phyloP scores from a whole-genome alignment of 179 eudicot species.

The Beta lomatogona region DNA sequence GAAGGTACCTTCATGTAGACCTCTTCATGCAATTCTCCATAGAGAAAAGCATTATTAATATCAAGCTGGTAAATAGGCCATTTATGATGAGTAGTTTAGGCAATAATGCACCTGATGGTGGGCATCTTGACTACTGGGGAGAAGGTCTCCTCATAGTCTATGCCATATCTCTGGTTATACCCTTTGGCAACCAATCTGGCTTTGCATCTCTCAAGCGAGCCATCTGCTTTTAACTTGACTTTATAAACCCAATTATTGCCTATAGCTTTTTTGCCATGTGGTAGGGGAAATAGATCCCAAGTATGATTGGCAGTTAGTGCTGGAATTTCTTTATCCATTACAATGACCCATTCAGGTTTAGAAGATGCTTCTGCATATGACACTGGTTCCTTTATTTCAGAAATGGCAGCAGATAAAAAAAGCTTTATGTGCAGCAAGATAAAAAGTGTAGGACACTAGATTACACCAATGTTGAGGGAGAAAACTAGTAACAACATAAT shows the following conservation, averaged over 20 bases:
- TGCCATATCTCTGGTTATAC: not conserved
- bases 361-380: too few species aligned
- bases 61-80: not conserved
- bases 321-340: too few species aligned
- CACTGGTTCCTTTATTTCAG: too few species aligned
- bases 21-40: not conserved
- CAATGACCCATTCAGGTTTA: too few species aligned
- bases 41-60: not conserved
- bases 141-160: not conserved
- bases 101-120: not conserved
- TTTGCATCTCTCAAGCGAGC: not conserved
- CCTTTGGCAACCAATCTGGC: not conserved
- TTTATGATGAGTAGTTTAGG: not conserved
- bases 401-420: too few species aligned
- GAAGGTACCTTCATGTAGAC: not conserved
- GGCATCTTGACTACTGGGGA: not conserved
- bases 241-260: not conserved
- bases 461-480: not conserved
- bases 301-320: not conserved
- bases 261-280: not conserved
- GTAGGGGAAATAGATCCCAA: not conserved
- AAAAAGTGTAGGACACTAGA: not conserved
- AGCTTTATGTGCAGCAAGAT: too few species aligned
- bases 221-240: not conserved
- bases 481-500: too few species aligned